A percentile compares a stretch with the other conserved stretches of the same genome.
These are phyloP conservation scores for Ammopiptanthus mongolicus DNA, from an alignment of 306 rosid genomes.

Conservation along the genomic window DNA sequence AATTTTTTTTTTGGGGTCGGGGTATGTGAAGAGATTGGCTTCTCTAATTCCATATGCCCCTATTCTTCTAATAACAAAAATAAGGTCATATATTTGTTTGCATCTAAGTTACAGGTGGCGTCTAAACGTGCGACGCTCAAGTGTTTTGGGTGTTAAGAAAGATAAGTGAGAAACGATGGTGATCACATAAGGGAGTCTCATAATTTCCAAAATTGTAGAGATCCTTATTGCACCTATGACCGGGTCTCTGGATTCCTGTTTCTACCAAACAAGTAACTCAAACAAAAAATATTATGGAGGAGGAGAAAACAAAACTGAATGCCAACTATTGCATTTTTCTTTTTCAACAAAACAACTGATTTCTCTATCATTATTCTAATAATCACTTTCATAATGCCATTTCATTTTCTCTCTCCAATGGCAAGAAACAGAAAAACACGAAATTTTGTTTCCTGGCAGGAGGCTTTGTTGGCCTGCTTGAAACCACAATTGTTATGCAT, in stretches of 20 bases:
- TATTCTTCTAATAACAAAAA: not conserved
- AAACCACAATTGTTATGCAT: not conserved
- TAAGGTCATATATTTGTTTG: not conserved
- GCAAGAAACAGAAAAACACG: not conserved
- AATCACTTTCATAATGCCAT: not conserved
- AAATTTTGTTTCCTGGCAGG: conserved; percentile 10
- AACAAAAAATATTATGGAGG: not conserved
- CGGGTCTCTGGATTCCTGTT: conserved; percentile 41
- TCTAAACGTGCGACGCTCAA: not conserved
- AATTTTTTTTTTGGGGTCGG: no score
- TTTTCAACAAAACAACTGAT: not conserved
- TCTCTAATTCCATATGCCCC: not conserved
- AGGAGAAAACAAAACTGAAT: not conserved
- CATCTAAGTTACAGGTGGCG: not conserved
- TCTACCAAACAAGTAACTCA: conserved; percentile 16
- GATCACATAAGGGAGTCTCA: not conserved
- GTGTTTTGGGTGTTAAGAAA: not conserved
- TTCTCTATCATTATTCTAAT: conserved; percentile 4
- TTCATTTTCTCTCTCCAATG: conserved; percentile 4
- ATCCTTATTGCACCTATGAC: conserved; percentile 33
- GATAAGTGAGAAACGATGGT: not conserved
- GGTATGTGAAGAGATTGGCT: no score
- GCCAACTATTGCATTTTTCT: not conserved
- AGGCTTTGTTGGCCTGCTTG: not conserved
- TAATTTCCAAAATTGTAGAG: conserved; percentile 44